phyloP scores from a whole-genome alignment of 2,329 filamentous ascomycete species.

The Fusarium camptoceras region DNA sequence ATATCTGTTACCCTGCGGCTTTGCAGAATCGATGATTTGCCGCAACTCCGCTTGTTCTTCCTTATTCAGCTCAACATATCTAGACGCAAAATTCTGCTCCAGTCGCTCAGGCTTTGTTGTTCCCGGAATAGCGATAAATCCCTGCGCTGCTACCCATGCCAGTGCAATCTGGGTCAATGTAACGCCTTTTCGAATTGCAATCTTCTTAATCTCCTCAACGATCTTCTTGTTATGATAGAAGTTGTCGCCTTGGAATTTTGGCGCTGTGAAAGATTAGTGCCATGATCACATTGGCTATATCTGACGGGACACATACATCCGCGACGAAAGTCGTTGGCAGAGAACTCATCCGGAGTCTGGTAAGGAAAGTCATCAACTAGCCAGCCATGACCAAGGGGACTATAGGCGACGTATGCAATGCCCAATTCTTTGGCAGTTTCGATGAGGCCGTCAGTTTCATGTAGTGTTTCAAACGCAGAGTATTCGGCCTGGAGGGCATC shows the following conservation, averaged over 20 bases:
- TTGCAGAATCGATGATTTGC: neutral
- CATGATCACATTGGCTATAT: fast-evolving
- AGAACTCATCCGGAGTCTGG: constrained; percentile 3
- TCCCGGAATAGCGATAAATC: constrained; percentile 14
- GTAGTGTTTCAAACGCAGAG: constrained; percentile 8
- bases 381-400: constrained; percentile 6
- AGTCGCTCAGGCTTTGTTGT: constrained; percentile 3
- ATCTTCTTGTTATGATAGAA: constrained; percentile 11
- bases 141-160: constrained; percentile 7
- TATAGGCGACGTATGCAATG: constrained; percentile 1
- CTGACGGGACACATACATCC: neutral
- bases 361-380: constrained; percentile 3
- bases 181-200: neutral
- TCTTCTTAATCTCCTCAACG: constrained; percentile 6
- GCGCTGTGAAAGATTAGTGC: neutral
- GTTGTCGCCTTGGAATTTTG: constrained; percentile 14
- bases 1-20: constrained; percentile 2
- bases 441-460: constrained; percentile 7
- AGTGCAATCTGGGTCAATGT: constrained; percentile 3
- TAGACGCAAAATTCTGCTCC: constrained; percentile 6
- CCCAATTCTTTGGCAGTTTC: neutral
- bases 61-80: neutral
- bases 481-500: constrained; percentile 18
- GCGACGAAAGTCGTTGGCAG: neutral
- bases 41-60: constrained; percentile 1